A percentile compares a stretch with the other conserved stretches of the same genome.
Conservation (phyloP, 371 early-diverging fungal species). For the Neoconidiobolus thromboides region DNA sequence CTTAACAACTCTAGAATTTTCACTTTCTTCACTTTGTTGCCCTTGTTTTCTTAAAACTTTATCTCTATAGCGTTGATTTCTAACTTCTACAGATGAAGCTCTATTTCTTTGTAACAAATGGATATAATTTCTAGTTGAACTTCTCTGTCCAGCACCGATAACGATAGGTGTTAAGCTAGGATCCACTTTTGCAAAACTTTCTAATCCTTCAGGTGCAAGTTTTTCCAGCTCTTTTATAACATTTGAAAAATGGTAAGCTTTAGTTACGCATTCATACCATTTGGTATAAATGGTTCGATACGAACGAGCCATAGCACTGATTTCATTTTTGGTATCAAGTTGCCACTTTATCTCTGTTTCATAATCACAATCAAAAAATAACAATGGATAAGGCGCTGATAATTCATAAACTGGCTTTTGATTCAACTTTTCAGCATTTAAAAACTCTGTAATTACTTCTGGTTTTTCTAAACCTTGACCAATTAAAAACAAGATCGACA, state of each 20-base stretch:
- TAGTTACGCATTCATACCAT: conserved; percentile 2
- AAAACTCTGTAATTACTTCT: conserved; percentile 26
- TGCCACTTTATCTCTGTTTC: conserved; percentile 13
- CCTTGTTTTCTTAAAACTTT: no score
- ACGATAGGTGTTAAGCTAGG: not conserved
- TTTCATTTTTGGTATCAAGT: not conserved
- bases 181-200: not conserved
- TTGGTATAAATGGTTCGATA: conserved; percentile 3
- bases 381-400: conserved; percentile 73
- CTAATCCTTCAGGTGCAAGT: not conserved
- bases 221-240: not conserved
- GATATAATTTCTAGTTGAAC: not conserved
- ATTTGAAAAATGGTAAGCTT: conserved; percentile 3
- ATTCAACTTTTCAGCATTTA: conserved; percentile 25
- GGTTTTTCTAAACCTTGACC: conserved; percentile 53
- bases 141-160: not conserved
- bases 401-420: conserved; percentile 61
- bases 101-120: not conserved
- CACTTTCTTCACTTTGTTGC: no score
- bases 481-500: conserved; percentile 69
- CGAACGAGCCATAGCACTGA: not conserved
- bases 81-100: not conserved
- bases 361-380: conserved; percentile 77
- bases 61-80: not conserved
- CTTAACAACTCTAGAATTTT: no score